phyloP scores from a whole-genome alignment of 768 basidiomycete genomes.

The Mycena floridula region DNA sequence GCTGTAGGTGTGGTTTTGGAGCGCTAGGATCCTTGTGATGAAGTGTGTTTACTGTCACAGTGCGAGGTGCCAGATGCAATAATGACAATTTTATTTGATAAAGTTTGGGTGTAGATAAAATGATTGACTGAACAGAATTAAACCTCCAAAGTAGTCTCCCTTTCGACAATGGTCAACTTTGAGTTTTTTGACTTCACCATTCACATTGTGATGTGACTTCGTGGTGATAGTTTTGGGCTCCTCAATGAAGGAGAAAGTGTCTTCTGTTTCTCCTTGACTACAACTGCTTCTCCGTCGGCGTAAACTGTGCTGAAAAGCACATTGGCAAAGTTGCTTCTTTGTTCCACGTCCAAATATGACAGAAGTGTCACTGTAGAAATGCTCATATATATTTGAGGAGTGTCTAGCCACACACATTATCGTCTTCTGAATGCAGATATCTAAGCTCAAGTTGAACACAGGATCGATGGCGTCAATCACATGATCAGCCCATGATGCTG shows the following conservation, averaged over 20 bases:
- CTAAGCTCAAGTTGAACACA: too few relatives aligned
- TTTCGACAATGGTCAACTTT: conserved; percentile 73
- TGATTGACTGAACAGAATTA: conserved; percentile 18
- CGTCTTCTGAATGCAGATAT: too few relatives aligned
- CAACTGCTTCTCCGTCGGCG: conserved; percentile 80
- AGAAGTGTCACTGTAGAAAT: conserved; percentile 90
- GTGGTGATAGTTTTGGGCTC: conserved; percentile 88
- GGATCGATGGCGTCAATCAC: too few relatives aligned
- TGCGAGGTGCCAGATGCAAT: conserved; percentile 82
- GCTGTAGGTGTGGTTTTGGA: conserved; percentile 70
- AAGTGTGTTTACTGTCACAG: conserved; percentile 91
- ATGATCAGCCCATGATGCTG: too few relatives aligned
- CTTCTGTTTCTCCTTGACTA: conserved; percentile 92
- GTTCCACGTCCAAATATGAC: conserved; percentile 76
- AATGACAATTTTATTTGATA: conserved; percentile 79
- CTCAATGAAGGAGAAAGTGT: conserved; percentile 97
- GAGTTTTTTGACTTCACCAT: conserved; percentile 56
- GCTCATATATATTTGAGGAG: conserved; percentile 99
- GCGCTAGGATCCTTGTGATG: conserved; percentile 37
- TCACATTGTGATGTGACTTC: conserved; percentile 58
- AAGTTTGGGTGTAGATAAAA: conserved; percentile 1
- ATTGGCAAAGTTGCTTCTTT: conserved; percentile 96
- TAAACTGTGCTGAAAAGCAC: conserved; percentile 82
- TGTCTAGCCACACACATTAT: too few relatives aligned
- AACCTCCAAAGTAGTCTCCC: conserved; percentile 98